Evolutionary conservation across 768 basidiomycete genomes (phyloP), one percentile per base, ranked within the genome.

Genomic region (Gymnopilus dilepis): DNA sequence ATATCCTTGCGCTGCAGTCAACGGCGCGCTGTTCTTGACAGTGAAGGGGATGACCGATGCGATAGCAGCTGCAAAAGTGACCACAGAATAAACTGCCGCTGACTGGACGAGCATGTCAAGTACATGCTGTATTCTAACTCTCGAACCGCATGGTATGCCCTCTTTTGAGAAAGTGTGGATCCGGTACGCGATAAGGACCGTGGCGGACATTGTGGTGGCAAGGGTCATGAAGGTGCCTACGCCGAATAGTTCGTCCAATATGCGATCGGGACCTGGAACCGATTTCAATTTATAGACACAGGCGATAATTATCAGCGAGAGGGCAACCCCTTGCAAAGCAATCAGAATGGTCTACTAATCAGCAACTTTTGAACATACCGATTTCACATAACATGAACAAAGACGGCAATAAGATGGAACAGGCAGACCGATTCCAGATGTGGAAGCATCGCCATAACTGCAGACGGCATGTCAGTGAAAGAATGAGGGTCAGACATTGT

Each of bases 361-460:
- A n/a, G n/a, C 15, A 7, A 51, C 9, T 7, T 6, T 30, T 31
- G 19, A n/a, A 12, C 50, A 31, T 33, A 31, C 50, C 50, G 8
- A 12, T 33, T 34, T 51, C 50, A 9, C 43, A 47, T 4, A 4
- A 47, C 6, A 51, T 4, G 13, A 51, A 31, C 13, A 51, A 51
- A 3, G 12, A 22, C 9, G 43, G 43, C 3, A 47, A 12, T 47
- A 26, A 47, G 50, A 51, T 31, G 33, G 50, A 26, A 11, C 8
- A n/a, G 22, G 19, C 30, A 1, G 28, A 51, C 15, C 50, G 50
- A 34, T 51, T 34, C 50, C 50, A 34, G 17, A 51, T 21, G 13
- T 51, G 17, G 50, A 51, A 51, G 50, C 50, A 51, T 21, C 50
- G 50, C 50, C 43, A 51, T 30, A 51, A 31, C 50, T 51, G 33